Percentiles rank a stretch among this genome's conserved stretches.
phyloP scores from a whole-genome alignment of 202 grass and related monocot genomes.

The Musa balbisiana region DNA sequence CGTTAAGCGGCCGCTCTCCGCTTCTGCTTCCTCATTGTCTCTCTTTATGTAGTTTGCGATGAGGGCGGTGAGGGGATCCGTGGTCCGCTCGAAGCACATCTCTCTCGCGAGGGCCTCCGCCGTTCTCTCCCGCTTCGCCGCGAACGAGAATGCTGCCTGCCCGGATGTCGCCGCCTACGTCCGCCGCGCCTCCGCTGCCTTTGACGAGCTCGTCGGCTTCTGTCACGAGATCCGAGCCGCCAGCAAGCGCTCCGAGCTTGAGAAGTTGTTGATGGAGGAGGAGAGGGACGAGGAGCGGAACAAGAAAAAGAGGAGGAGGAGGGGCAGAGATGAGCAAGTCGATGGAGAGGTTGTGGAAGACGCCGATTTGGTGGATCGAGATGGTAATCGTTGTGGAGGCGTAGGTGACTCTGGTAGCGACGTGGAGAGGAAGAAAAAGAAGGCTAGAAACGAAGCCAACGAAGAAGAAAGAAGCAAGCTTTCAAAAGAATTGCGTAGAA shows the following conservation, averaged over 20 bases:
- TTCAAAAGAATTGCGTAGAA: not conserved
- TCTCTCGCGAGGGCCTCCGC: not conserved
- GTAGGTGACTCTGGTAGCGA: too few species aligned
- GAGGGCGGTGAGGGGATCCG: slow-evolving; percentile 35
- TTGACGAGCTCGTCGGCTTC: not conserved
- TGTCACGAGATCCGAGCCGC: not conserved
- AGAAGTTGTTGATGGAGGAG: not conserved
- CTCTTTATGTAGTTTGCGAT: slow-evolving; percentile 12
- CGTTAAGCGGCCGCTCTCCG: not conserved
- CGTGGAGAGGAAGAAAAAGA: not conserved
- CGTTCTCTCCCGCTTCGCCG: not conserved
- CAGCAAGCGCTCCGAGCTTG: not conserved
- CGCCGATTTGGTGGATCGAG: not conserved
- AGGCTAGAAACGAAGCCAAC: not conserved
- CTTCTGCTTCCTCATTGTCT: not conserved
- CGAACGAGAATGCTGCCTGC: not conserved
- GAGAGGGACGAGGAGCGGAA: not conserved
- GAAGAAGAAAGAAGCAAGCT: not conserved
- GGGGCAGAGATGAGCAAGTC: not conserved
- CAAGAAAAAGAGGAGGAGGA: slow-evolving; percentile 6
- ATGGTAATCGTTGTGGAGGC: not conserved
- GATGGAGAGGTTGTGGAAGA: not conserved
- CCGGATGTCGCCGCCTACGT: slow-evolving; percentile 29
- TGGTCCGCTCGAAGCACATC: slow-evolving; percentile 24
- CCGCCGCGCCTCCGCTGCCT: slow-evolving; percentile 2